Evolutionary conservation across 495 filamentous ascomycete genomes (phyloP).

Genomic region (Aspergillus nanangensis): DNA sequence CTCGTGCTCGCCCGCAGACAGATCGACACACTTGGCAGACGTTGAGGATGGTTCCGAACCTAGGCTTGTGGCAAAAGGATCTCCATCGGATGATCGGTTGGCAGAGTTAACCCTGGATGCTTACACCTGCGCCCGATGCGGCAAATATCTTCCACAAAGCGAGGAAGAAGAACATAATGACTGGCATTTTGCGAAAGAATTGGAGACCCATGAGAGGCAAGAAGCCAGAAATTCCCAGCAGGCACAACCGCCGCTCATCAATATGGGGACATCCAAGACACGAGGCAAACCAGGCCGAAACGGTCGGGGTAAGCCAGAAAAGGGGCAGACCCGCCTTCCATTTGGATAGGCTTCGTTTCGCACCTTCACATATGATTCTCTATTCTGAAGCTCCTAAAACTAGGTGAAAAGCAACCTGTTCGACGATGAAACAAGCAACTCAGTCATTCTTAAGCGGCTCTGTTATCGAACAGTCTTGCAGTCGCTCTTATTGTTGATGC

Average conservation of each 20-base stretch:
- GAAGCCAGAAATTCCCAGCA: constrained; percentile 22
- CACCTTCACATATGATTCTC: not conserved
- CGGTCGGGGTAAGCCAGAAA: constrained; percentile 55
- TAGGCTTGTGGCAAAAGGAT: constrained; percentile 2
- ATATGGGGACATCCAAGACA: constrained; percentile 20
- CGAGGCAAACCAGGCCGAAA: constrained; percentile 28
- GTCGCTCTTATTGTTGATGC: too few species aligned
- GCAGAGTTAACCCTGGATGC: constrained; percentile 37
- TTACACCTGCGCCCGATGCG: constrained; percentile 65
- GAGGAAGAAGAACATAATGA: constrained; percentile 78
- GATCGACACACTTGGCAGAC: too few species aligned
- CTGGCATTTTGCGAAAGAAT: constrained; percentile 91
- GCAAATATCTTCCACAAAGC: constrained; percentile 45
- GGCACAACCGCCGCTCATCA: constrained; percentile 14
- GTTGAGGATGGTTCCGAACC: too few species aligned
- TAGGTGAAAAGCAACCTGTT: not conserved
- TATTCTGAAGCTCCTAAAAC: not conserved
- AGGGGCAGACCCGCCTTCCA: constrained; percentile 68
- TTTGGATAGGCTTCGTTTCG: constrained; percentile 46
- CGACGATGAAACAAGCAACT: too few species aligned
- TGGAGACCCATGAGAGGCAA: constrained; percentile 59
- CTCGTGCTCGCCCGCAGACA: too few species aligned
- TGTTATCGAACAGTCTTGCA: too few species aligned
- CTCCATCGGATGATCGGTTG: constrained; percentile 1
- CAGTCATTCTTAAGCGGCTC: too few species aligned